Evolutionary conservation across 2,329 filamentous ascomycete species (phyloP).

Genomic region (Colletotrichum filicis): DNA sequence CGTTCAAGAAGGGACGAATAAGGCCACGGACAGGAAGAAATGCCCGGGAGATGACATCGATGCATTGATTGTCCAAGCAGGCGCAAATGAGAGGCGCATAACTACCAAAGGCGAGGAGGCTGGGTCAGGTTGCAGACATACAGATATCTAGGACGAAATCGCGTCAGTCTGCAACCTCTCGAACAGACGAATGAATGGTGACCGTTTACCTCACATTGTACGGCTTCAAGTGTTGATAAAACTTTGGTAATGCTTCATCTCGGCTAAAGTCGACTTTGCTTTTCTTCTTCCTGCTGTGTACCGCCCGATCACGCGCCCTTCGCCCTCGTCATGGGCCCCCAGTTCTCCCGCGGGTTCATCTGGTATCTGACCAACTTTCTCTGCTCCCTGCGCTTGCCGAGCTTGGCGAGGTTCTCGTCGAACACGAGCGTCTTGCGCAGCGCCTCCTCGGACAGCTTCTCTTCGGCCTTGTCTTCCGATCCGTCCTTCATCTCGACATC

Average conservation of each 20-base stretch:
- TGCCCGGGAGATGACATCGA: neutral
- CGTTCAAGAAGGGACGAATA: neutral
- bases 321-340: conserved; percentile 83
- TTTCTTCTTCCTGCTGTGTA: neutral
- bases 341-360: conserved; percentile 89
- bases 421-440: conserved; percentile 74
- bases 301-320: conserved; percentile 65
- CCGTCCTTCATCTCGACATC: conserved; percentile 48
- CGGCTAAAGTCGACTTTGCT: conserved; percentile 2
- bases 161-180: neutral
- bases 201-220: conserved; percentile 12
- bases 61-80: neutral
- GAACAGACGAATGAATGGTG: neutral
- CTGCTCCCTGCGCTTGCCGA: conserved; percentile 76
- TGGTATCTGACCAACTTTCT: conserved; percentile 88
- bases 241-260: neutral
- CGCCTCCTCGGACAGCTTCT: conserved; percentile 43
- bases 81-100: neutral
- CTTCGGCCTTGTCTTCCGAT: conserved; percentile 36
- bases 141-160: neutral
- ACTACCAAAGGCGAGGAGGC: neutral
- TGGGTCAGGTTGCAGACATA: neutral
- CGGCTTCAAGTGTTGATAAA: conserved; percentile 6
- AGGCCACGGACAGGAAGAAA: too few relatives aligned
- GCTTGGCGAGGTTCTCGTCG: conserved; percentile 78